Evolutionary conservation across 805 yeast genomes (phyloP), one percentile per base, ranked within the genome.

Genomic region (Vanderwaltozyma yarrowii): DNA sequence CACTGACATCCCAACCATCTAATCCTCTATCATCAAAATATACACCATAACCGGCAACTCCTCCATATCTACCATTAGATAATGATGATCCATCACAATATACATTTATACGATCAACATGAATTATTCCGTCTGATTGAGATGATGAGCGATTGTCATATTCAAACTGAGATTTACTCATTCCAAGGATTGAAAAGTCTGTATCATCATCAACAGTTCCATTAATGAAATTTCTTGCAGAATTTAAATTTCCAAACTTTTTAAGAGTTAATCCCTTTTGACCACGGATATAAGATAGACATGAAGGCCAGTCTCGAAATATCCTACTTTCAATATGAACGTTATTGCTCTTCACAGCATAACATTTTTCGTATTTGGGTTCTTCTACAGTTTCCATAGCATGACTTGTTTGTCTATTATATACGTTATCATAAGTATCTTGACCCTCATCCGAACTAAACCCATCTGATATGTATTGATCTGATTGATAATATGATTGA

Each of bases 1-100:
- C 74, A 0, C 79, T 65, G 9, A 66, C 61, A 53, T 81, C 82
- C 57, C 36, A 34, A 12, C 23, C 12, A 8, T 17, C n/a, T 8
- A 35, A 30, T 17, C 39, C 44, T 2, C 66, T 41, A 49, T 78
- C 80, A 0, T 86, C 88, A 54, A 70, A 84, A 54, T 63, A 85
- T 0, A 81, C 82, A 18, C 95, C 96, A 50, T 72, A 76, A 0
- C 96, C 96, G 0, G 63, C 61, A 13, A 50, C 41, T 8, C 62
- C 54, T 5, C 18, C 16, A 3, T 33, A 11, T 2, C 51, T 61
- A 0, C 86, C 87, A 48, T 80, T 80, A 4, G 73, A 69, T 9
- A 77, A 61, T 0, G 78, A 66, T 0, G 94, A 82, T 0, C 96
- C 96, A 58, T 87, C 96, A 16, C 85, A 78, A 50, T 73, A 87